Evolutionary conservation across 1,139 yeast genomes (phyloP).

Genomic region (Debaryomycetaceae sp.): DNA sequence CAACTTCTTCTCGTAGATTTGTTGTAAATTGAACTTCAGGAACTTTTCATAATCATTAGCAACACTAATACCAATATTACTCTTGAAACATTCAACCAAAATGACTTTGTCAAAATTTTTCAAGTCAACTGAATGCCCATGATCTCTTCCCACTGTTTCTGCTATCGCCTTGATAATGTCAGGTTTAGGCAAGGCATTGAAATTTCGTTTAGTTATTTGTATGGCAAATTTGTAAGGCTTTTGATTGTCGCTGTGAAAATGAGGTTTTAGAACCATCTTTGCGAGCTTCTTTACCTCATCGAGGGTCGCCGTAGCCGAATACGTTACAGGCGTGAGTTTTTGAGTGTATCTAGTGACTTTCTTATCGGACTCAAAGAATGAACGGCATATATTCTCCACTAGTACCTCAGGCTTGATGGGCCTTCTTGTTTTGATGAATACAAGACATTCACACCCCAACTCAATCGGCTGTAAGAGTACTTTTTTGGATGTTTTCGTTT

Average conservation of each 20-base stretch:
- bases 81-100: conserved; percentile 83
- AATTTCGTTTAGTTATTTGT: conserved; percentile 74
- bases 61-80: conserved; percentile 77
- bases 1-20: conserved; percentile 49
- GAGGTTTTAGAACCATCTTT: conserved; percentile 56
- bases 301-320: conserved; percentile 68
- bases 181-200: conserved; percentile 64
- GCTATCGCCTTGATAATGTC: conserved; percentile 73
- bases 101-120: conserved; percentile 76
- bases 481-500: conserved; percentile 33
- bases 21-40: conserved; percentile 60
- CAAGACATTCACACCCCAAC: conserved; percentile 77
- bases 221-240: conserved; percentile 69
- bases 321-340: conserved; percentile 74
- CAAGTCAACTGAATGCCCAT: conserved; percentile 76
- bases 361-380: conserved; percentile 45
- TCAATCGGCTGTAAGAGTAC: conserved; percentile 61
- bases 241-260: conserved; percentile 58
- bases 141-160: conserved; percentile 62
- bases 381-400: conserved; percentile 60
- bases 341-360: conserved; percentile 73
- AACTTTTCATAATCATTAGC: conserved; percentile 58
- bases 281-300: conserved; percentile 64
- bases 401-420: conserved; percentile 78
- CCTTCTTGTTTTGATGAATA: conserved; percentile 73